Conservation (phyloP, 169 alveolate species). For the Gregarina niphandrodes region DNA sequence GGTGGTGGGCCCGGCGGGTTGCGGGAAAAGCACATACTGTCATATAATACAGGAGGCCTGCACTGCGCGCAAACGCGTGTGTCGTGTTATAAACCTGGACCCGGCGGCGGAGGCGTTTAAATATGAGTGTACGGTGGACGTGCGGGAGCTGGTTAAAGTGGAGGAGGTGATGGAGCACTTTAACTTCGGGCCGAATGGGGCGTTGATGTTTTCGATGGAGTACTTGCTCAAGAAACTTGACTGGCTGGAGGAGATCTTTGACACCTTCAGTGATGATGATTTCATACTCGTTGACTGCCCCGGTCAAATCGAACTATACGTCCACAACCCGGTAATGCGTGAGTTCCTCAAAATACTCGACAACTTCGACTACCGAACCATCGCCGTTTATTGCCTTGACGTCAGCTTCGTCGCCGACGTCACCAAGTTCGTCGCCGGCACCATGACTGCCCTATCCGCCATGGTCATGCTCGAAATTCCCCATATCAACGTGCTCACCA, state of each 20-base stretch:
- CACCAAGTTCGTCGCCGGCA: conserved; percentile 58
- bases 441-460: conserved; percentile 53
- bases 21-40: conserved; percentile 73
- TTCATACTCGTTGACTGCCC: conserved; percentile 70
- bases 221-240: conserved; percentile 49
- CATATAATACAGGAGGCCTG: conserved; percentile 49
- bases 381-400: conserved; percentile 62
- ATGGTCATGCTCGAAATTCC: conserved; percentile 68
- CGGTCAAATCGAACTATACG: conserved; percentile 69
- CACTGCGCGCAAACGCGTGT: conserved; percentile 34
- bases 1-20: conserved; percentile 84
- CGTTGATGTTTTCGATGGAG: conserved; percentile 69
- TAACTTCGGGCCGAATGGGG: conserved; percentile 74
- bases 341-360: conserved; percentile 32
- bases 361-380: conserved; percentile 46
- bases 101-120: conserved; percentile 75
- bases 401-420: conserved; percentile 56
- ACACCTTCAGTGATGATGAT: conserved; percentile 39
- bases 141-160: conserved; percentile 58
- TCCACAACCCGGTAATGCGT: conserved; percentile 61
- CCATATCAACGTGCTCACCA: conserved; percentile 60
- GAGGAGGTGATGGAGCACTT: conserved; percentile 63
- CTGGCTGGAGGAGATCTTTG: conserved; percentile 53
- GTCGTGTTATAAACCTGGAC: conserved; percentile 58
- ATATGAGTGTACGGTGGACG: conserved; percentile 56